Evolutionary conservation across 2,329 filamentous ascomycete species (phyloP).

Genomic region (Gremmenia infestans): DNA sequence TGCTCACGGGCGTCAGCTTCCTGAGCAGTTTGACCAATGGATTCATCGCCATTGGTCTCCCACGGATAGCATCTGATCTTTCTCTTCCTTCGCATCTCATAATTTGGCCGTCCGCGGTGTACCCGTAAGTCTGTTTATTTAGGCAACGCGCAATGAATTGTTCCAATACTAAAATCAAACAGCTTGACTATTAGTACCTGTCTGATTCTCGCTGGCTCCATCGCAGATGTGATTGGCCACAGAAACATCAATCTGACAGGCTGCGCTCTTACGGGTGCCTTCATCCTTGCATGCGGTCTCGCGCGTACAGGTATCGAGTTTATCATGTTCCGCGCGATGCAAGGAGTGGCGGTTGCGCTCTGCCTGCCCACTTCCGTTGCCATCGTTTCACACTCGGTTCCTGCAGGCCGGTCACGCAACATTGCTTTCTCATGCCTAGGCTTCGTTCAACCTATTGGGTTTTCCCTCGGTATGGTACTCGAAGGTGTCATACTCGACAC

Average conservation of each 20-base stretch:
- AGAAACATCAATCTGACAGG: constrained; percentile 41
- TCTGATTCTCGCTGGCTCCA: constrained; percentile 44
- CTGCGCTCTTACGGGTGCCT: constrained; percentile 38
- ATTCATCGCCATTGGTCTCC: constrained; percentile 37
- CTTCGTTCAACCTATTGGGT: constrained; percentile 43
- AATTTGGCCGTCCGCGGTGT: constrained; percentile 12
- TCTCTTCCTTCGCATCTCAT: constrained; percentile 5
- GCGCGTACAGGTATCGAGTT: constrained; percentile 36
- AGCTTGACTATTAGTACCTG: constrained; percentile 39
- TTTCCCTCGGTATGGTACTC: constrained; percentile 45
- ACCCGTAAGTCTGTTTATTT: constrained; percentile 1
- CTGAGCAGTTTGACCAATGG: constrained; percentile 28
- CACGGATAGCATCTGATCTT: constrained; percentile 36
- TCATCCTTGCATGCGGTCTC: constrained; percentile 41
- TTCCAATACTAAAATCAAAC: background rate
- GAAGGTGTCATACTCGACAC: constrained; percentile 44
- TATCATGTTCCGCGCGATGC: constrained; percentile 43
- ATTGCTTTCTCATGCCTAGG: constrained; percentile 41
- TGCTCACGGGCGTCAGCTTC: constrained; percentile 24
- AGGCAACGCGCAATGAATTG: background rate
- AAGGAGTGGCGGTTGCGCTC: constrained; percentile 42
- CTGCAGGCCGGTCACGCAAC: constrained; percentile 35
- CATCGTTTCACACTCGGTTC: constrained; percentile 42
- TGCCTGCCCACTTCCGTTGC: constrained; percentile 45
- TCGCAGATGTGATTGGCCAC: constrained; percentile 45